A percentile compares a stretch with the other conserved stretches of the same genome.
Evolutionary conservation across 768 basidiomycete genomes (phyloP).

Genomic region (Trametes meyenii): DNA sequence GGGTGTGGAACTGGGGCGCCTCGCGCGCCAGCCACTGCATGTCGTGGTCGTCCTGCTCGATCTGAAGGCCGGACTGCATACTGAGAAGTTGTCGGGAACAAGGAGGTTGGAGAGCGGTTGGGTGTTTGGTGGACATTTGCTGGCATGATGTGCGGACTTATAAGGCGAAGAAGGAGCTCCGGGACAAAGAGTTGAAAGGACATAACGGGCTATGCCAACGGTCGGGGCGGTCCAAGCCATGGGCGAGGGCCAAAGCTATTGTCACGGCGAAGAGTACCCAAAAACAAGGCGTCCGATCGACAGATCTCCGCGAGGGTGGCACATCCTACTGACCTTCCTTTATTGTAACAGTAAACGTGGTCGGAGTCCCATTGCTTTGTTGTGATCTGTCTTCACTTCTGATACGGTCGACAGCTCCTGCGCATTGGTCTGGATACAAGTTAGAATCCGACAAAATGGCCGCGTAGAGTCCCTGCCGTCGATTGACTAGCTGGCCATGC

Average conservation of each 20-base stretch:
- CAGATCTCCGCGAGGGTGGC: slow-evolving; percentile 17
- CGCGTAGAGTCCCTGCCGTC: no score
- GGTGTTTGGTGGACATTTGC: background rate
- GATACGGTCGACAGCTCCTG: background rate
- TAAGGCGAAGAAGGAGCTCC: slow-evolving; percentile 5
- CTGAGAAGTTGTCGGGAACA: slow-evolving; percentile 8
- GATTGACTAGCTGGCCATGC: no score
- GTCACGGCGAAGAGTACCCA: slow-evolving; percentile 19
- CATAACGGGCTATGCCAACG: slow-evolving; percentile 16
- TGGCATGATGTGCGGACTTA: slow-evolving; percentile 12
- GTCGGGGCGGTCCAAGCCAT: slow-evolving; percentile 20
- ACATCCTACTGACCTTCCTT: slow-evolving; percentile 17
- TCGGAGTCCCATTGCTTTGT: slow-evolving; percentile 14
- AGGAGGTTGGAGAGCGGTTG: slow-evolving; percentile 6
- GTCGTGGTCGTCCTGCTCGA: slow-evolving; percentile 16
- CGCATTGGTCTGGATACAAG: background rate
- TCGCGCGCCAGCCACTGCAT: slow-evolving; percentile 19
- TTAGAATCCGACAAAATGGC: background rate
- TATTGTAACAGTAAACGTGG: slow-evolving; percentile 13
- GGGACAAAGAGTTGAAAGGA: slow-evolving; percentile 20
- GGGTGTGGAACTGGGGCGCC: slow-evolving; percentile 20
- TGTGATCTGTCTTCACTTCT: background rate
- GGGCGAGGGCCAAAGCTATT: slow-evolving; percentile 16
- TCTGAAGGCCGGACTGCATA: slow-evolving; percentile 4
- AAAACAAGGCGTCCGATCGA: slow-evolving; percentile 20